Evolutionary conservation across 2,329 filamentous ascomycete species (phyloP), one percentile per base, ranked within the genome.

Genomic region (Pleurostoma richardsiae): DNA sequence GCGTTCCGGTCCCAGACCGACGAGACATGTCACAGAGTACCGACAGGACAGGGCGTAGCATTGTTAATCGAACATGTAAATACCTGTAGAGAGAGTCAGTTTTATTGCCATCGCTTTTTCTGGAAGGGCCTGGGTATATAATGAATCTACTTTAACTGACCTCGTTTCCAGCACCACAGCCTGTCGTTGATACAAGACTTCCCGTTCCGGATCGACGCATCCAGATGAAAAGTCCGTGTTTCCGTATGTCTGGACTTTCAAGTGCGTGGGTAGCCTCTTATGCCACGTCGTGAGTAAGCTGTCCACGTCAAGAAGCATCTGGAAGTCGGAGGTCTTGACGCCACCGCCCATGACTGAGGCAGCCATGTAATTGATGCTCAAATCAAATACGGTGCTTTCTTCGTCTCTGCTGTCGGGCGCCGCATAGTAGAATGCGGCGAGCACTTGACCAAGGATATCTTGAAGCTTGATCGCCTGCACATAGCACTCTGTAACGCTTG

Each of bases 391-490:
- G 19, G 19, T 19, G 19, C 19, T 19, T 19, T 19, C 33, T 36
- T 36, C 33, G 33, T 8, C 8, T 36, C 33, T n/a, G 33, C n/a
- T 36, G 33, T 36, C 33, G 33, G n/a, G n/a, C 33, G 8, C 33
- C 33, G 41, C 42, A 26, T 44, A 29, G 5, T 48, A 29, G 8
- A 43, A 29, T 39, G 28, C 26, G 38, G 38, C 45, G 31, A 48
- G 30, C 5, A 48, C 41, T 29, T 48, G 41, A 27, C 45, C 45
- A 19, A 48, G 41, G 30, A 48, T 44, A 19, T 44, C 42, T 10
- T 48, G 41, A 7, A 48, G 45, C 33, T 44, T 43, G 33, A 48
- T 44, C 6, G 45, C 41, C 36, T 48, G 31, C 7, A 48, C 33
- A 27, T 44, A 48, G 7, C 28, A 39, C 3, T 30, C 42, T 8